These are phyloP conservation scores for Pseudocercospora fuligena DNA, from an alignment of 2,329 filamentous ascomycete species.

Conservation along the genomic window DNA sequence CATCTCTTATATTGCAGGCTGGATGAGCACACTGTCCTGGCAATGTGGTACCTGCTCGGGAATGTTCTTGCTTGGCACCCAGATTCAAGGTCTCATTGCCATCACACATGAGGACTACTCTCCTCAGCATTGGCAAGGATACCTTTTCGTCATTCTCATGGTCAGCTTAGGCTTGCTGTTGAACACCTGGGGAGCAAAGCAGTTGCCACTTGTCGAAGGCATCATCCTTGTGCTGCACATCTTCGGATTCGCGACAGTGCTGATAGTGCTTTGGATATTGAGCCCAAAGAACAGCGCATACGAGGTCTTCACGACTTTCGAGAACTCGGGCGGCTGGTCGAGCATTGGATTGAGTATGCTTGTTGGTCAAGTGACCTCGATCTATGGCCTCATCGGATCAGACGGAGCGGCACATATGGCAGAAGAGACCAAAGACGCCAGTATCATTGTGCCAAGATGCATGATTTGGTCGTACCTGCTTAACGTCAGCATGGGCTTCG, in stretches of 20 bases:
- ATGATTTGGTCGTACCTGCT: constrained; percentile 35
- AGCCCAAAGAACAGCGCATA: constrained; percentile 35
- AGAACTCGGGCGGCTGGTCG: constrained; percentile 27
- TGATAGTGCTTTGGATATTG: constrained; percentile 38
- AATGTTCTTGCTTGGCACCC: constrained; percentile 21
- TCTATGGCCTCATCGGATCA: constrained; percentile 31
- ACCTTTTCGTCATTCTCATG: constrained; percentile 24
- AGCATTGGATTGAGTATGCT: constrained; percentile 18
- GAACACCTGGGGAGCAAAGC: constrained; percentile 39
- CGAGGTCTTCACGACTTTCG: constrained; percentile 37
- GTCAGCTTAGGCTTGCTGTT: constrained; percentile 24
- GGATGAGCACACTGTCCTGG: constrained; percentile 27
- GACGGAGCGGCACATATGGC: constrained; percentile 38
- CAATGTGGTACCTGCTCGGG: constrained; percentile 22
- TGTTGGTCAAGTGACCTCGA: constrained; percentile 28
- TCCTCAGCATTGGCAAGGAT: constrained; percentile 20
- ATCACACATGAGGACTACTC: constrained; percentile 20
- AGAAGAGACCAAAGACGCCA: constrained; percentile 38
- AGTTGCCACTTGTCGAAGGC: constrained; percentile 47
- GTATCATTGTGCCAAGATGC: constrained; percentile 32
- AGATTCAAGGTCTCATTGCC: constrained; percentile 25
- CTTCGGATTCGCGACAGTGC: constrained; percentile 38
- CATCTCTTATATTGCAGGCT: constrained; percentile 26
- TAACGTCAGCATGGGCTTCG: constrained; percentile 27
- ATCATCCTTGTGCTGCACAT: constrained; percentile 36